phyloP scores from a whole-genome alignment of 2,329 filamentous ascomycete genomes.

The Botrytis aclada region DNA sequence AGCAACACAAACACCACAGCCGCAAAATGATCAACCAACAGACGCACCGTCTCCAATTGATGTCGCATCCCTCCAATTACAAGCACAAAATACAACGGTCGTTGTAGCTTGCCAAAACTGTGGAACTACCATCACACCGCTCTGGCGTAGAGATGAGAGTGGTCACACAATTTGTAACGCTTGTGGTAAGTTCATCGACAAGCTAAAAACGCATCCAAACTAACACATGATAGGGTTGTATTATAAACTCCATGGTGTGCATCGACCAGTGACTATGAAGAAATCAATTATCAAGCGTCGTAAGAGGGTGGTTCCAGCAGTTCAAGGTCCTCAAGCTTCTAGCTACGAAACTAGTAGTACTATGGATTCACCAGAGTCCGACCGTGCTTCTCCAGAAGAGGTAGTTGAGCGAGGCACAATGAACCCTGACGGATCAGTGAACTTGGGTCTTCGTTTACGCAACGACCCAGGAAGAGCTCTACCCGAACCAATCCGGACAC shows the following conservation, averaged over 20 bases:
- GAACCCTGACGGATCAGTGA: constrained; percentile 64
- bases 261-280: constrained; percentile 97
- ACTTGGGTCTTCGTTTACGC: constrained; percentile 55
- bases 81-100: constrained; percentile 51
- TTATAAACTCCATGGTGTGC: constrained; percentile 87
- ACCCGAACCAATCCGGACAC: constrained; percentile 33
- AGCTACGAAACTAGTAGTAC: constrained; percentile 46
- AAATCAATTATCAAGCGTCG: constrained; percentile 94
- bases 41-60: constrained; percentile 46
- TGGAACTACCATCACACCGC: constrained; percentile 89
- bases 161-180: constrained; percentile 98
- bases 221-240: constrained; percentile 66
- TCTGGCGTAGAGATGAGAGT: constrained; percentile 91
- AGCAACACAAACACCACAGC: constrained; percentile 28
- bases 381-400: constrained; percentile 33
- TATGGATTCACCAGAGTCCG: constrained; percentile 37
- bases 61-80: constrained; percentile 46
- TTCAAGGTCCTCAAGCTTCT: constrained; percentile 44
- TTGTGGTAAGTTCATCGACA: constrained; percentile 67
- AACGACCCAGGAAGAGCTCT: constrained; percentile 36
- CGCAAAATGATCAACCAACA: constrained; percentile 31
- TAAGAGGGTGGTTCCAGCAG: constrained; percentile 87
- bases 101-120: constrained; percentile 97
- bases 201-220: constrained; percentile 14
- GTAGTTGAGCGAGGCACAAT: constrained; percentile 47